phyloP scores from a whole-genome alignment of 2,329 filamentous ascomycete species.

The Amphichorda felina region DNA sequence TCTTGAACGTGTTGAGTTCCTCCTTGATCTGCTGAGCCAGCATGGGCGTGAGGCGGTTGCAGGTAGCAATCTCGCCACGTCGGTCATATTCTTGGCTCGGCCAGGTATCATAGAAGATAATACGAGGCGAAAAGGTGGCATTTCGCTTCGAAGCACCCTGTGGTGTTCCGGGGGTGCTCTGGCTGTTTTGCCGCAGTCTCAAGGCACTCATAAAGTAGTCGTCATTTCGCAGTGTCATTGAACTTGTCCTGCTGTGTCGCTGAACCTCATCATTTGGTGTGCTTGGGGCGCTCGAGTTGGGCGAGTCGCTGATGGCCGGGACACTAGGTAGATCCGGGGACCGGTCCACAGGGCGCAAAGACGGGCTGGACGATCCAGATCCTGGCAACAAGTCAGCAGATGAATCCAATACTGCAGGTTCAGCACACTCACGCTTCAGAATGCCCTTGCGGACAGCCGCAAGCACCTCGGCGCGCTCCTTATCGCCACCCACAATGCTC shows the following conservation, averaged over 20 bases:
- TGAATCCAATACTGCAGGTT: not conserved
- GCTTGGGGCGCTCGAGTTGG: conserved; percentile 74
- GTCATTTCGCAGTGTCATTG: conserved; percentile 64
- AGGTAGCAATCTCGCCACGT: conserved; percentile 90
- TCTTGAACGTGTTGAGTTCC: conserved; percentile 98
- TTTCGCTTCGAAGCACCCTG: conserved; percentile 50
- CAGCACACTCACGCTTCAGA: conserved; percentile 59
- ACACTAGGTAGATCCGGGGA: conserved; percentile 45
- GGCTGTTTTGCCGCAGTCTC: conserved; percentile 62
- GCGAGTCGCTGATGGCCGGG: conserved; percentile 60
- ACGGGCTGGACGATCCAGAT: conserved; percentile 56
- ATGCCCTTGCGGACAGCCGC: conserved; percentile 93
- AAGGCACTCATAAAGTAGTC: conserved; percentile 82
- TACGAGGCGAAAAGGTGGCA: conserved; percentile 77
- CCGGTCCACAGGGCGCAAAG: conserved; percentile 49
- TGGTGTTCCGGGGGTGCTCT: conserved; percentile 72
- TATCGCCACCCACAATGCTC: conserved; percentile 85
- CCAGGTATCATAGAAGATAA: conserved; percentile 95
- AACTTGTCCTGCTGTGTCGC: conserved; percentile 54
- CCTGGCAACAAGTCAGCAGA: conserved; percentile 9
- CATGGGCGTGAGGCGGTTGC: conserved; percentile 93
- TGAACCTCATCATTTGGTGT: conserved; percentile 72
- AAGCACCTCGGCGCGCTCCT: conserved; percentile 80
- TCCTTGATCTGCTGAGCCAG: conserved; percentile 99
- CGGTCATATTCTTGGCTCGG: conserved; percentile 92